Percentiles rank a stretch among this genome's conserved stretches.
These are phyloP conservation scores for Suillus americanus DNA, from an alignment of 768 basidiomycete genomes.

Conservation along the genomic window DNA sequence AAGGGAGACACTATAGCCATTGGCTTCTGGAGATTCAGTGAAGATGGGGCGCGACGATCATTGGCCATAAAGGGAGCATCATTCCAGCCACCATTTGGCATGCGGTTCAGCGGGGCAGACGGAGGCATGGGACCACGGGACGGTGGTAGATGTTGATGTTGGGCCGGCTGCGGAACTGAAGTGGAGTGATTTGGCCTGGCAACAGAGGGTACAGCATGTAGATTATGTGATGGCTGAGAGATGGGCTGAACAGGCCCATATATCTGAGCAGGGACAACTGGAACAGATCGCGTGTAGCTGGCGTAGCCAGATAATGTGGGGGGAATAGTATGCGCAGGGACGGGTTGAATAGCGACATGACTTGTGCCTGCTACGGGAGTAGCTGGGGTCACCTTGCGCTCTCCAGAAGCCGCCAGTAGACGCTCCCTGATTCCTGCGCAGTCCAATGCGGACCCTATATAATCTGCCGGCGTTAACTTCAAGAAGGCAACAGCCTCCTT, in stretches of 20 bases:
- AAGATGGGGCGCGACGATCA: conserved; percentile 51
- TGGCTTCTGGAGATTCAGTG: conserved; percentile 51
- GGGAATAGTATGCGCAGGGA: conserved; percentile 14
- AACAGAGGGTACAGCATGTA: conserved; percentile 12
- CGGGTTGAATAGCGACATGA: conserved; percentile 26
- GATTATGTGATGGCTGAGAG: conserved; percentile 10
- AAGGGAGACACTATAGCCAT: conserved; percentile 86
- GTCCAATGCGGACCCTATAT: conserved; percentile 58
- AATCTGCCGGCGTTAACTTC: conserved; percentile 74
- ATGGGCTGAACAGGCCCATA: conserved; percentile 34
- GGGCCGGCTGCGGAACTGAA: conserved; percentile 39
- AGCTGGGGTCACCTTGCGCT: conserved; percentile 8
- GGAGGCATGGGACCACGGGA: conserved; percentile 44
- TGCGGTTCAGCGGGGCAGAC: conserved; percentile 58
- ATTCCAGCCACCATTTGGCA: conserved; percentile 87
- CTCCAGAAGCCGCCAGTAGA: conserved; percentile 40
- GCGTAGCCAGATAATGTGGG: conserved; percentile 6
- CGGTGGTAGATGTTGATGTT: conserved; percentile 38
- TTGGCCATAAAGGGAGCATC: conserved; percentile 66
- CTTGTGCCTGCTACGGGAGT: conserved; percentile 32
- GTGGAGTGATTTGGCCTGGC: conserved; percentile 21
- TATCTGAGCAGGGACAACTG: conserved; percentile 20
- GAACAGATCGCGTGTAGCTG: conserved; percentile 14
- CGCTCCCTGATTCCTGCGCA: conserved; percentile 47
- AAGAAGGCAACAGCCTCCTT: conserved; percentile 80